Base-by-base conservation (phyloP, 768 basidiomycete species). In the Leucocoprinus birnbaumii region DNA sequence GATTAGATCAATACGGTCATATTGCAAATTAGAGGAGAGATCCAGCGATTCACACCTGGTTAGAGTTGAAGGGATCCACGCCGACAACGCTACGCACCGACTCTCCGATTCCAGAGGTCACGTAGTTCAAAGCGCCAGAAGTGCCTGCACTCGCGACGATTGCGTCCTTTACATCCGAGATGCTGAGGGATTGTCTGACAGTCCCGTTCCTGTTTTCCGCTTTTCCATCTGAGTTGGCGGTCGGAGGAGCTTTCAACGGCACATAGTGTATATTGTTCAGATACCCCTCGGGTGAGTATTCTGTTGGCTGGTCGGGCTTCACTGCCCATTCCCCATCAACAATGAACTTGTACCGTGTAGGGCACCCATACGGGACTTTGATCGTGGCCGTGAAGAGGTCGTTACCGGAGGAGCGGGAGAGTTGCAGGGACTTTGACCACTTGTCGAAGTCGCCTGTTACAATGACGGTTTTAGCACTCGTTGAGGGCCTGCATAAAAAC, bases 401-500 rank as follows among this genome's bases (percentile, higher is more conserved):
- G 16, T 75, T 69, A 18, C 73, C 24, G 54, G 47, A 8, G 21
- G 44, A 47, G 34, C 21, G 38, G 37, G 57, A 54, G 54, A 55
- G 59, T 46, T 51, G 53, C 54, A 62, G 42, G 55, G 54, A 46
- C 51, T 42, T 38, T 31, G 47, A 47, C 44, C 56, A 35, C 52
- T 86, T 71, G 76, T 92, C 89, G 66, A 91, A 92, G 26, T 85
- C 80, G 35, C 90, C 90, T 19, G 87, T 89, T 54, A 86, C 80
- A 63, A 89, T 78, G 58, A 90, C 88, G 46, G 73, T 68, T 46
- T 64, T 72, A 40, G 86, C 78, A 47, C 77, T 75, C 26, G 73
- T 58, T 59, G 81, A 77, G 16, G 86, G 86, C 87, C 87, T 89
- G 58, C 53, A 52, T 54, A 47, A 48, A 55, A 54, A 31, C 14